A percentile compares a stretch with the other conserved stretches of the same genome.
phyloP scores from a whole-genome alignment of 345 rosid species.

The Sisymbrium altissimum region DNA sequence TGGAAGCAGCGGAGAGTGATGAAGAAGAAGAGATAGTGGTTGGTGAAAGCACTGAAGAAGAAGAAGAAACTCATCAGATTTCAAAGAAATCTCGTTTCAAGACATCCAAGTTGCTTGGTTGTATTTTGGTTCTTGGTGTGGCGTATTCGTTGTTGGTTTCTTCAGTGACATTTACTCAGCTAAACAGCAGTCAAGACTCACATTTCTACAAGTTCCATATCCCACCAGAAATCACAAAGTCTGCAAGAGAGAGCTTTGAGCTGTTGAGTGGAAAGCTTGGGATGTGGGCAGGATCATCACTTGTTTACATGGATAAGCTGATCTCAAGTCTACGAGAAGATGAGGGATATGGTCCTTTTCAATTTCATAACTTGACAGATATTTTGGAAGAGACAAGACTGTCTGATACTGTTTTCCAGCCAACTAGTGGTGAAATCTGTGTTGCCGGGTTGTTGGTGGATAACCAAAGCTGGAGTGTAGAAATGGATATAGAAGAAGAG shows the following conservation, averaged over 20 bases:
- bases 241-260: conserved; percentile 21
- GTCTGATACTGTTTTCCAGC: conserved; percentile 29
- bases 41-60: conserved; percentile 26
- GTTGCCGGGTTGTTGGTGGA: conserved; percentile 9
- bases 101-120: conserved; percentile 42
- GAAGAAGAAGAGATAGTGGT: conserved; percentile 30
- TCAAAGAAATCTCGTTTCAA: conserved; percentile 39
- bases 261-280: conserved; percentile 24
- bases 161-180: not conserved
- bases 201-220: conserved; percentile 1
- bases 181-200: not conserved
- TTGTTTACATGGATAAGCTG: conserved; percentile 17
- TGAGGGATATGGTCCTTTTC: conserved; percentile 11
- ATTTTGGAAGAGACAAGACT: not conserved
- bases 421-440: conserved; percentile 16
- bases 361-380: conserved; percentile 24
- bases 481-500: conserved; percentile 9
- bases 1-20: conserved; percentile 10
- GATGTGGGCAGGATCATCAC: conserved; percentile 28
- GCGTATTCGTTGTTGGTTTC: conserved; percentile 37
- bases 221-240: not conserved
- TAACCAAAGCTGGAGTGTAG: conserved; percentile 12
- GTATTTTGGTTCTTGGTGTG: conserved; percentile 40
- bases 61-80: conserved; percentile 13
- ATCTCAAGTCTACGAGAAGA: conserved; percentile 24